Evolutionary conservation across 2,329 filamentous ascomycete genomes (phyloP).

Genomic region (Aureobasidium musti): DNA sequence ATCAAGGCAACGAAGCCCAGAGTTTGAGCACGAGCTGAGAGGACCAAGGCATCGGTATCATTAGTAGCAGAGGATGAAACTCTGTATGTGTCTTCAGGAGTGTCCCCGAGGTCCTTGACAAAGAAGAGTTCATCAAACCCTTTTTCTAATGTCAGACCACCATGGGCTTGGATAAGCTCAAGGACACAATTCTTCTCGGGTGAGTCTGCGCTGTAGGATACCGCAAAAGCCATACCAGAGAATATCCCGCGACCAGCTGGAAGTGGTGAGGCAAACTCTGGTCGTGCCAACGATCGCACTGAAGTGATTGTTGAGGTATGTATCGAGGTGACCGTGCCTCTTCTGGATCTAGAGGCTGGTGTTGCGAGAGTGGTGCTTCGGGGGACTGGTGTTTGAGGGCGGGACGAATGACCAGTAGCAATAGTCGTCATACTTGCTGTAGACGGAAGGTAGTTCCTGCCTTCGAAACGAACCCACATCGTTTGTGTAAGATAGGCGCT

Average conservation of each 20-base stretch:
- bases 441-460: constrained; percentile 41
- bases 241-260: constrained; percentile 59
- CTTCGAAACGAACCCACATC: constrained; percentile 47
- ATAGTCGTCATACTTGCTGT: constrained; percentile 19
- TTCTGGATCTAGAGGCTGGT: constrained; percentile 54
- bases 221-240: constrained; percentile 79
- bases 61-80: background rate
- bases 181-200: constrained; percentile 59
- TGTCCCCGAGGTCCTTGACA: constrained; percentile 38
- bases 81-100: background rate
- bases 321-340: constrained; percentile 34
- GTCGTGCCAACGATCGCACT: constrained; percentile 13
- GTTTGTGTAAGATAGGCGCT: constrained; percentile 49
- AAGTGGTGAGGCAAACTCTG: constrained; percentile 28
- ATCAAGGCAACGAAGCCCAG: constrained; percentile 82
- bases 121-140: constrained; percentile 85
- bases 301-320: constrained; percentile 20
- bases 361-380: constrained; percentile 47
- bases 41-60: constrained; percentile 44
- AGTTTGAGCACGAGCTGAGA: constrained; percentile 52
- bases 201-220: constrained; percentile 62
- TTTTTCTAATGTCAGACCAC: constrained; percentile 68
- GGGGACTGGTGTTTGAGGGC: constrained; percentile 34
- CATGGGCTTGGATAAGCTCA: constrained; percentile 66
- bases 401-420: constrained; percentile 18